A percentile compares a stretch with the other conserved stretches of the same genome.
Evolutionary conservation across 345 rosid species (phyloP).

Genomic region (Ricinus communis): DNA sequence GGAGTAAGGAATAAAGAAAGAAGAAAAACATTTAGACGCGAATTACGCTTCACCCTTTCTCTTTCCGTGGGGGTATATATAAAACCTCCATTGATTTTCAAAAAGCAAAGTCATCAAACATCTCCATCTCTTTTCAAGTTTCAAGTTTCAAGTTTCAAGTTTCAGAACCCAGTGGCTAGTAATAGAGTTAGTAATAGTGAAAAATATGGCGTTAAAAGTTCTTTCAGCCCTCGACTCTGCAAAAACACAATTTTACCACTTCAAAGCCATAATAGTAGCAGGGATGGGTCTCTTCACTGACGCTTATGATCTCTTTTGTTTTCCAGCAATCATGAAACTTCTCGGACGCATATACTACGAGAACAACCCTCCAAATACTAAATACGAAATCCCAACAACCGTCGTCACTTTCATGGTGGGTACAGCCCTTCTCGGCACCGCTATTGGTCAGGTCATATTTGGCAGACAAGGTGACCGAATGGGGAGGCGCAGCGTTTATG

Average conservation of each 20-base stretch:
- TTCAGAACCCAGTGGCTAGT: not conserved
- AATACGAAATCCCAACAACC: conserved; percentile 19
- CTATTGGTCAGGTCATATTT: conserved; percentile 56
- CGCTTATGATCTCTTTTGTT: conserved; percentile 63
- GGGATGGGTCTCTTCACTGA: conserved; percentile 72
- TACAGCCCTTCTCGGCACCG: conserved; percentile 59
- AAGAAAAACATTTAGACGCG: too few species aligned
- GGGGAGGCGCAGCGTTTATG: conserved; percentile 65
- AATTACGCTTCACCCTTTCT: not conserved
- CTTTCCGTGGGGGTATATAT: too few species aligned
- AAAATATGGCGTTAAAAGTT: conserved; percentile 44
- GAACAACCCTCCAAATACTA: not conserved
- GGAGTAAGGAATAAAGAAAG: too few species aligned
- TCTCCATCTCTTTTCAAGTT: not conserved
- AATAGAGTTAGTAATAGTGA: too few species aligned
- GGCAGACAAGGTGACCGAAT: conserved; percentile 60
- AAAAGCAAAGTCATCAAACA: too few species aligned
- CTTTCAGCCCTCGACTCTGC: conserved; percentile 50
- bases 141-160: too few species aligned
- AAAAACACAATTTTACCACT: conserved; percentile 55
- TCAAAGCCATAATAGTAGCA: conserved; percentile 59
- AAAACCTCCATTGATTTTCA: not conserved
- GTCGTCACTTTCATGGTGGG: conserved; percentile 38
- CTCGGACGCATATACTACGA: conserved; percentile 49
- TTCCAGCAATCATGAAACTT: conserved; percentile 45